A percentile compares a stretch with the other conserved stretches of the same genome.
Conservation (phyloP, 2,329 filamentous ascomycete species). For the Colletotrichum camelliae region DNA sequence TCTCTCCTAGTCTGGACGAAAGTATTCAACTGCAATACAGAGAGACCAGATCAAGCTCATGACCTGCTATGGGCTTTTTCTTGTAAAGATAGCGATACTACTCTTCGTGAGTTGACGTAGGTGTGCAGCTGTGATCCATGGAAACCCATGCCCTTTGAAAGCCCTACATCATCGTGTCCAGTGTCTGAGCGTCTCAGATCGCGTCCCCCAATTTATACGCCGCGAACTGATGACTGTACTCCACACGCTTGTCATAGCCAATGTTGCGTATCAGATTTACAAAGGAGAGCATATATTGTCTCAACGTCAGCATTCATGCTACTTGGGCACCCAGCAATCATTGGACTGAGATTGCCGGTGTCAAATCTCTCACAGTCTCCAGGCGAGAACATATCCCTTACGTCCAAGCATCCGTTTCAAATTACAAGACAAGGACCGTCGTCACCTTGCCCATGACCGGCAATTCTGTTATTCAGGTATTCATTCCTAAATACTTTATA, state of each 20-base stretch:
- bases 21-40: not conserved
- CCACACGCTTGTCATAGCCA: fast-evolving
- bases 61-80: fast-evolving
- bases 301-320: fast-evolving
- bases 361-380: too few species aligned
- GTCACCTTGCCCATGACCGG: not conserved
- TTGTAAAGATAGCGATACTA: fast-evolving
- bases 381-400: not conserved
- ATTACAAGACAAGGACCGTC: too few species aligned
- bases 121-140: fast-evolving
- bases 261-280: fast-evolving
- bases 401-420: too few species aligned
- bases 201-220: fast-evolving
- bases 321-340: fast-evolving
- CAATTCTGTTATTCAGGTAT: not conserved
- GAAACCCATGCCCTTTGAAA: not conserved
- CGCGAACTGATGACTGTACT: fast-evolving
- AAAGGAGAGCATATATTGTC: fast-evolving
- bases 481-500: not conserved
- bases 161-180: not conserved
- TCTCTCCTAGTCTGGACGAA: not conserved
- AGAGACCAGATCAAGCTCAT: fast-evolving
- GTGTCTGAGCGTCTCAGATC: not conserved
- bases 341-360: too few species aligned
- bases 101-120: not conserved